Conservation (phyloP, 495 filamentous ascomycete species). For the Xylaria nigripes region DNA sequence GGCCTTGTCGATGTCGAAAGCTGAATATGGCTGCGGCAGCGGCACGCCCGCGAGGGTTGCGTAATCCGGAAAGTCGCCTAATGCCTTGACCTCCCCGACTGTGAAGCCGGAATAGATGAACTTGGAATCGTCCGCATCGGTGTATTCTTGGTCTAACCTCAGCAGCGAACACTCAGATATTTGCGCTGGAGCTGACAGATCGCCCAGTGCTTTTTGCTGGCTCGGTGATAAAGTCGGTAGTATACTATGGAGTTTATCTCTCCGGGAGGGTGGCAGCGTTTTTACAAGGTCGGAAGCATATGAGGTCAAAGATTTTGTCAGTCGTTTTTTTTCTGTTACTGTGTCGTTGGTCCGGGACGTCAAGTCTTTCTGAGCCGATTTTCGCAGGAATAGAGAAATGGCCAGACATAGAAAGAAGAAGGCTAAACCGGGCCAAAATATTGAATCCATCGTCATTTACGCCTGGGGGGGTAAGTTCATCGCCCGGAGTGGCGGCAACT, state of each 20-base stretch:
- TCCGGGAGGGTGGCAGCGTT: slow-evolving; percentile 21
- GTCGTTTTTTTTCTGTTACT: slow-evolving; percentile 16
- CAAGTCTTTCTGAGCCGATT: slow-evolving; percentile 18
- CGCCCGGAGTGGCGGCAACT: too few species aligned
- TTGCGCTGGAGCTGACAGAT: slow-evolving; percentile 12
- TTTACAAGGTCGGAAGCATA: slow-evolving; percentile 10
- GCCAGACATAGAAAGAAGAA: slow-evolving; percentile 17
- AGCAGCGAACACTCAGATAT: slow-evolving; percentile 15
- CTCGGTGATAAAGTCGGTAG: slow-evolving; percentile 8
- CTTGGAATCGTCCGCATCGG: slow-evolving; percentile 24
- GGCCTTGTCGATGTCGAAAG: slow-evolving; percentile 57
- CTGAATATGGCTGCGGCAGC: slow-evolving; percentile 53
- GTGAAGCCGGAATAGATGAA: slow-evolving; percentile 44
- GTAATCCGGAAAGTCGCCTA: slow-evolving; percentile 84
- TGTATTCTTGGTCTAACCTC: slow-evolving; percentile 21
- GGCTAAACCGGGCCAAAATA: slow-evolving; percentile 16
- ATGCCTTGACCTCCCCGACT: slow-evolving; percentile 57
- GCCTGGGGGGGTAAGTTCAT: not conserved
- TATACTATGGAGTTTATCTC: slow-evolving; percentile 28
- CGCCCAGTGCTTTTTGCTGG: slow-evolving; percentile 12
- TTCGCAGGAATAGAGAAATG: slow-evolving; percentile 18
- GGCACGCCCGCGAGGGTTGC: slow-evolving; percentile 70
- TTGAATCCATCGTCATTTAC: slow-evolving; percentile 5
- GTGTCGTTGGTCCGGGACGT: slow-evolving; percentile 16
- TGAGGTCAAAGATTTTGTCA: slow-evolving; percentile 13